phyloP scores from a whole-genome alignment of 164 flowering plant genomes.

The Akebia trifoliata region DNA sequence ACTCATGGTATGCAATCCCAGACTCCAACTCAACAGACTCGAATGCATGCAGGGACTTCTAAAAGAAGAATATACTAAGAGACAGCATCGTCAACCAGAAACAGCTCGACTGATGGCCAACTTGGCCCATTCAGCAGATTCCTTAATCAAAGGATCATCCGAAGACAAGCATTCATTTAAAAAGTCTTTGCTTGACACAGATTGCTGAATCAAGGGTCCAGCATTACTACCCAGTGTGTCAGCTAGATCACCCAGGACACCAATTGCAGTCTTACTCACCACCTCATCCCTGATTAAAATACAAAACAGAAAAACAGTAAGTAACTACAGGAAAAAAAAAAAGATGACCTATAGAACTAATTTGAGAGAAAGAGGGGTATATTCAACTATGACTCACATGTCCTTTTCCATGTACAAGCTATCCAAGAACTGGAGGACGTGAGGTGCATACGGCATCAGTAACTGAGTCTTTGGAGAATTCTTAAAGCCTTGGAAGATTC shows the following conservation, averaged over 20 bases:
- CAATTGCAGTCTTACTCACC: constrained; percentile 75
- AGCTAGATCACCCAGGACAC: constrained; percentile 74
- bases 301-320: neutral
- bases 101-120: constrained; percentile 56
- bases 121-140: constrained; percentile 84
- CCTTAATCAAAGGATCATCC: constrained; percentile 66
- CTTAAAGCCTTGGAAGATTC: constrained; percentile 61
- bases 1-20: constrained; percentile 44
- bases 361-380: neutral
- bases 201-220: constrained; percentile 59
- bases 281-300: constrained; percentile 63
- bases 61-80: constrained; percentile 22
- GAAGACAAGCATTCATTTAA: constrained; percentile 70
- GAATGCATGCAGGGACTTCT: constrained; percentile 64
- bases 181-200: constrained; percentile 64
- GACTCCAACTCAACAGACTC: constrained; percentile 48
- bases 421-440: constrained; percentile 53
- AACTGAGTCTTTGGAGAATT: constrained; percentile 52
- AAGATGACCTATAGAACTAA: neutral
- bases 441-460: constrained; percentile 49
- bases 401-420: constrained; percentile 47
- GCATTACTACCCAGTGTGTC: constrained; percentile 72
- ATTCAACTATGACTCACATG: constrained; percentile 32
- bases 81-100: constrained; percentile 42
- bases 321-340: neutral